phyloP scores from a whole-genome alignment of 805 yeast species.

The Kluyveromyces siamensis region DNA sequence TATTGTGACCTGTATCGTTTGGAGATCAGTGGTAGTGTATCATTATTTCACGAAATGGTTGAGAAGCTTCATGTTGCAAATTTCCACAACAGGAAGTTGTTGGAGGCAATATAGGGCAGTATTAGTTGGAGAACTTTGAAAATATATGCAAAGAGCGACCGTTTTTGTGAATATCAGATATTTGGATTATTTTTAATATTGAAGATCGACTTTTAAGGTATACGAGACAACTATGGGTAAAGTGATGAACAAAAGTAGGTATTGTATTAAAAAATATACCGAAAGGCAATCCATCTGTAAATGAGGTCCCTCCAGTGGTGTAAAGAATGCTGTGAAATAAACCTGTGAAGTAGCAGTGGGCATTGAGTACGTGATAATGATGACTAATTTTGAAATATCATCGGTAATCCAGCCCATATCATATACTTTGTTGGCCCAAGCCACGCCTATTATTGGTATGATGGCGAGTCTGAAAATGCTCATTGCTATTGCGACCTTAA shows the following conservation, averaged over 20 bases:
- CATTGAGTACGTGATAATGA: conserved; percentile 64
- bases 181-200: conserved; percentile 1
- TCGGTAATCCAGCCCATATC: conserved; percentile 54
- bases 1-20: too few relatives aligned
- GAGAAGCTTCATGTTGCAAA: neutral
- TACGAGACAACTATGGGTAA: conserved; percentile 70
- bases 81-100: neutral
- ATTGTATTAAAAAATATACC: conserved; percentile 57
- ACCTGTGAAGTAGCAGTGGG: conserved; percentile 88
- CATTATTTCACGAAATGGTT: neutral
- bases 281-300: conserved; percentile 76
- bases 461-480: conserved; percentile 51
- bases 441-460: conserved; percentile 71
- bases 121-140: neutral
- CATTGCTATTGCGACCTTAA: conserved; percentile 50
- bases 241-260: conserved; percentile 51
- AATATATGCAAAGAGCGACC: too few relatives aligned
- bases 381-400: conserved; percentile 57
- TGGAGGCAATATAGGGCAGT: neutral
- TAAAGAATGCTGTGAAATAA: conserved; percentile 80
- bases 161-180: neutral
- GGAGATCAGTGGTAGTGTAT: neutral
- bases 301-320: conserved; percentile 50
- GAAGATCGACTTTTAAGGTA: conserved; percentile 23
- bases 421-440: conserved; percentile 53